Evolutionary conservation across 345 rosid genomes (phyloP).

Genomic region (Euclidium syriacum): DNA sequence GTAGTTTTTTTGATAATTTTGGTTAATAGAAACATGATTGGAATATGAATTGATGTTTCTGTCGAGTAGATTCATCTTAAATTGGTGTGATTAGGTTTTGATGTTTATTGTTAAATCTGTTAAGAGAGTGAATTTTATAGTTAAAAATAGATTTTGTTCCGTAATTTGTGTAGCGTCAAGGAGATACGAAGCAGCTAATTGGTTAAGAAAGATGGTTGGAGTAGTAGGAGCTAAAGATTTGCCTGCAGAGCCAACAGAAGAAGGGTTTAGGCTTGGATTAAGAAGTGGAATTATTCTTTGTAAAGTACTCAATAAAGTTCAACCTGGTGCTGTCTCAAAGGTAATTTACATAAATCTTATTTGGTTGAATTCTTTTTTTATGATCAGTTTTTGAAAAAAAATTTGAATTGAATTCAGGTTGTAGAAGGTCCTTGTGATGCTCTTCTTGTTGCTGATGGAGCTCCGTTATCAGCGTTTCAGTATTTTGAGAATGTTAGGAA

Average conservation of each 20-base stretch:
- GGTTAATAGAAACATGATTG: too few relatives aligned
- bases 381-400: neutral
- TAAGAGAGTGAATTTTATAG: neutral
- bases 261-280: conserved; percentile 76
- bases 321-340: conserved; percentile 74
- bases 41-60: too few relatives aligned
- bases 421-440: conserved; percentile 84
- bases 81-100: too few relatives aligned
- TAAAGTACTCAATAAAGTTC: conserved; percentile 73
- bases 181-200: conserved; percentile 73
- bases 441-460: conserved; percentile 69
- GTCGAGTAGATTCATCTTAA: too few relatives aligned
- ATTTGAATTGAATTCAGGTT: conserved; percentile 38
- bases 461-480: conserved; percentile 81
- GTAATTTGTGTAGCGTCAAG: conserved; percentile 47
- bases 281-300: conserved; percentile 86
- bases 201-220: conserved; percentile 78
- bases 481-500: conserved; percentile 89
- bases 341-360: conserved; percentile 20
- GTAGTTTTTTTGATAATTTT: neutral
- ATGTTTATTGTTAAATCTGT: neutral
- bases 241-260: conserved; percentile 84
- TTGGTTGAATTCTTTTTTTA: neutral
- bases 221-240: conserved; percentile 77
- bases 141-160: neutral